A percentile compares a stretch with the other conserved stretches of the same genome.
These are phyloP conservation scores for Podospora anserina DNA, from an alignment of 495 filamentous ascomycete genomes.

Conservation along the genomic window DNA sequence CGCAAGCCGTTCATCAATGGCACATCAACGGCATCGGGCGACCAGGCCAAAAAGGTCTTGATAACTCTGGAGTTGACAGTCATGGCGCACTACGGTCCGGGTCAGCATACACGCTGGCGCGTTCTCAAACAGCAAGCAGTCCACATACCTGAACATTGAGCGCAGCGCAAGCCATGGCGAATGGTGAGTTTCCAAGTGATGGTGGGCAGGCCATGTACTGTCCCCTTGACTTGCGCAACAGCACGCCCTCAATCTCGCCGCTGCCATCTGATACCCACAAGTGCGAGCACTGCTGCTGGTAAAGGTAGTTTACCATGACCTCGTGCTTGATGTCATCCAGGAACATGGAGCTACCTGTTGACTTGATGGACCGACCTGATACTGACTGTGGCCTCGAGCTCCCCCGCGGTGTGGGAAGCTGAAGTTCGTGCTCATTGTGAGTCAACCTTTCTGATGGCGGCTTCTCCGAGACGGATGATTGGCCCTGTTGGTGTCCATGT, in stretches of 20 bases:
- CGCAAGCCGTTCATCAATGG: constrained; percentile 70
- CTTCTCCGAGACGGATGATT: constrained; percentile 29
- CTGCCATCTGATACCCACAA: constrained; percentile 68
- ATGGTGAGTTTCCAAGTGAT: constrained; percentile 52
- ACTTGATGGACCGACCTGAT: constrained; percentile 44
- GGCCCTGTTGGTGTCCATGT: constrained; percentile 6
- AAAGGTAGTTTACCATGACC: constrained; percentile 79
- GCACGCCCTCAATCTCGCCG: constrained; percentile 65
- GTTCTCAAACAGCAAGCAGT: neutral
- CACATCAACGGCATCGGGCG: constrained; percentile 68
- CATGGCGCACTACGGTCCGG: constrained; percentile 61
- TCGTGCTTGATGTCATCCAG: constrained; percentile 77
- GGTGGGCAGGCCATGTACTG: constrained; percentile 69
- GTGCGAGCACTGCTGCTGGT: constrained; percentile 69
- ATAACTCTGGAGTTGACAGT: constrained; percentile 74
- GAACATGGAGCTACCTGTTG: constrained; percentile 53
- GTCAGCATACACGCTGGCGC: neutral
- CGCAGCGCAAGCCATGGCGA: constrained; percentile 60
- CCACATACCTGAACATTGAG: constrained; percentile 63
- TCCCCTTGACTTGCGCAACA: constrained; percentile 62
- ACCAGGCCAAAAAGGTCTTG: constrained; percentile 69
- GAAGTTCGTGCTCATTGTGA: constrained; percentile 42
- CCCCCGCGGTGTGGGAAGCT: constrained; percentile 43
- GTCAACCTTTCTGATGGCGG: constrained; percentile 15
- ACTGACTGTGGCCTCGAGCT: constrained; percentile 52